phyloP scores from a whole-genome alignment of 2,329 filamentous ascomycete species.

The Trichocomaceae sp. region DNA sequence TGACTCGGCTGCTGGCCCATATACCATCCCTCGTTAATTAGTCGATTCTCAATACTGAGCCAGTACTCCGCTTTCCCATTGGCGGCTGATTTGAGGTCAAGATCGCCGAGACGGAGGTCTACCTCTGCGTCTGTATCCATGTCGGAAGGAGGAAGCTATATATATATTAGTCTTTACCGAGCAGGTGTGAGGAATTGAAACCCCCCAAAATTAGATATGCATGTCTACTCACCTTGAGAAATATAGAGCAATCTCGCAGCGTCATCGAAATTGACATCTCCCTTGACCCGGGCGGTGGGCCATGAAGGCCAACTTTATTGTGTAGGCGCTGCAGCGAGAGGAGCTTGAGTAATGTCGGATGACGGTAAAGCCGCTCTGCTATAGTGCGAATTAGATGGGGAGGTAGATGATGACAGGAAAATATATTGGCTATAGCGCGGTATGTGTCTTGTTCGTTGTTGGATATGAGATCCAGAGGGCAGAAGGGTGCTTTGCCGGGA shows the following conservation, averaged over 20 bases:
- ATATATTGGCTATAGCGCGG: constrained; percentile 31
- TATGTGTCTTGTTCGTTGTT: constrained; percentile 38
- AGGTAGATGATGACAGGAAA: not conserved
- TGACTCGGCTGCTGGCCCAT: constrained; percentile 31
- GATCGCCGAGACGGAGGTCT: constrained; percentile 59
- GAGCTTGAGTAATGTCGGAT: constrained; percentile 30
- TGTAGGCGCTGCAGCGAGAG: constrained; percentile 28
- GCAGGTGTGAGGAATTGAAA: not conserved
- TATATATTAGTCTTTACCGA: not conserved
- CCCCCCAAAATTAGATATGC: not conserved
- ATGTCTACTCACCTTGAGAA: constrained; percentile 50
- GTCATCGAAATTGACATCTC: constrained; percentile 69
- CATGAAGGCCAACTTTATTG: constrained; percentile 30
- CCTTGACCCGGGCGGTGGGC: constrained; percentile 29
- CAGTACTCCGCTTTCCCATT: constrained; percentile 63
- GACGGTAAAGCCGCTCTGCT: constrained; percentile 29
- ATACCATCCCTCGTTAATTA: constrained; percentile 67
- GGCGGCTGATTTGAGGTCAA: constrained; percentile 66
- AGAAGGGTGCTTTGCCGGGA: constrained; percentile 42
- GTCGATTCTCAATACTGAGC: constrained; percentile 54
- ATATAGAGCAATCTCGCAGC: constrained; percentile 70
- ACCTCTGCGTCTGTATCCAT: not conserved
- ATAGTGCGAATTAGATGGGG: constrained; percentile 33
- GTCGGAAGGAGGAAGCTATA: not conserved
- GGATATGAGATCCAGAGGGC: constrained; percentile 59